Base-by-base conservation (phyloP, 2,329 filamentous ascomycete species). In the Aspergillus sojae region DNA sequence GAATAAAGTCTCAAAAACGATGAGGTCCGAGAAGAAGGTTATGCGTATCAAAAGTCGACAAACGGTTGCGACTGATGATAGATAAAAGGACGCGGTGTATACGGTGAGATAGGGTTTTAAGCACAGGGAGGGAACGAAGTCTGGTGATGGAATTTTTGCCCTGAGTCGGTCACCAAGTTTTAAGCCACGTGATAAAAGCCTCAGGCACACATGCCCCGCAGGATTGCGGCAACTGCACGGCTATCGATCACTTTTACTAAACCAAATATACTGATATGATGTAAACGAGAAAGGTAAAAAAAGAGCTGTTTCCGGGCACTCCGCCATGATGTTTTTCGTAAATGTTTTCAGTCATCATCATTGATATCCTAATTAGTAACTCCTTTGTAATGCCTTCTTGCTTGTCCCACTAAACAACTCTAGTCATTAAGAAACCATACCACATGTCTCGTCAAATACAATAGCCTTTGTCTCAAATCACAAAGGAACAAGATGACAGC, bases 401-500 rank as follows among this genome's bases (percentile, higher is more conserved):
- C n/a, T 55, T 48, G 39, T 41, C 43, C 36, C 50, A 64, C 58
- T 39, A 60, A 62, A 21, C 5, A 58, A 57, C 61, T 56, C 43
- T 48, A 53, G 52, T 67, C 63, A 63, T 64, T n/a, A 30, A 62
- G 26, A 59, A 56, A 34, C 61, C 68, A 65, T 70, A 43, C 60
- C 67, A 34, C 67, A 68, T 71, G 64, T 59, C 68, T 64, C 61
- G 30, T 64, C 43, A 62, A 16, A 61, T 39, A 55, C 52, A 55
- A 55, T 19, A 34, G 52, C 52, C 30, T 56, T 46, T 45, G 39
- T 52, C 45, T 52, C n/a, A 48, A 53, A 41, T 85, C 82, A 96
- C 62, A 96, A 70, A 30, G 92, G 93, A 68, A 97, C 80, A 67
- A 98, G 86, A 80, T 97, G 94, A 77, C 94, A 99, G 60, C 94